Evolutionary conservation across 2,329 filamentous ascomycete species (phyloP).

Genomic region (Sclerotinia sclerotiorum): DNA sequence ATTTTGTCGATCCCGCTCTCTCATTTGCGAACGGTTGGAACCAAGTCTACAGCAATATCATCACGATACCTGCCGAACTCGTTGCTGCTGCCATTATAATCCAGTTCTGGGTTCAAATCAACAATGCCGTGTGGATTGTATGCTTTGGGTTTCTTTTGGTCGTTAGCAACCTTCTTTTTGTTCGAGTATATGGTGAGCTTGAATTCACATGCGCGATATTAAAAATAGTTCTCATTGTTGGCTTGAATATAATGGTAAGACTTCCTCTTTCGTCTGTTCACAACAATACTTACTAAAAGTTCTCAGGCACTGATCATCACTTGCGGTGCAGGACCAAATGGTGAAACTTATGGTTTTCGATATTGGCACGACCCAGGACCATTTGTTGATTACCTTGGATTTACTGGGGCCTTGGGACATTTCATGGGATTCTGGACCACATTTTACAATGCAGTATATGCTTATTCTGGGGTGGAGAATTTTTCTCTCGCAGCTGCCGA

Average conservation of each 20-base stretch:
- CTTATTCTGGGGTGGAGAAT: conserved; percentile 52
- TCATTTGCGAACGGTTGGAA: conserved; percentile 40
- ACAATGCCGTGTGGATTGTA: conserved; percentile 46
- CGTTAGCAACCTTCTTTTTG: conserved; percentile 41
- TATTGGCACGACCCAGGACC: conserved; percentile 55
- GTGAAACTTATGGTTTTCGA: conserved; percentile 59
- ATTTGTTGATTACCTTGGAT: conserved; percentile 63
- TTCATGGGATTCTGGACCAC: conserved; percentile 54
- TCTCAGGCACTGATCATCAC: conserved; percentile 40
- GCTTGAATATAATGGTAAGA: conserved; percentile 54
- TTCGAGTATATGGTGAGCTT: conserved; percentile 50
- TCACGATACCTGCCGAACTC: conserved; percentile 51
- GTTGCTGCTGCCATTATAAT: conserved; percentile 63
- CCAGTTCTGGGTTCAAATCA: conserved; percentile 62
- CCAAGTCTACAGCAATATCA: conserved; percentile 39
- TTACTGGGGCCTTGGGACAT: conserved; percentile 54
- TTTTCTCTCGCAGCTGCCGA: conserved; percentile 57
- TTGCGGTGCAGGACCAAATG: conserved; percentile 60
- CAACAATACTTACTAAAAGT: background rate
- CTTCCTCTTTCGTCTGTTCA: no score
- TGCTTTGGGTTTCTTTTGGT: conserved; percentile 44
- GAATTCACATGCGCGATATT: conserved; percentile 54
- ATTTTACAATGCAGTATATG: conserved; percentile 49
- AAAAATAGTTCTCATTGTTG: conserved; percentile 61
- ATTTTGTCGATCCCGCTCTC: conserved; percentile 42